Conservation (phyloP, 768 basidiomycete genomes). For the Agaricus subrufescens region DNA sequence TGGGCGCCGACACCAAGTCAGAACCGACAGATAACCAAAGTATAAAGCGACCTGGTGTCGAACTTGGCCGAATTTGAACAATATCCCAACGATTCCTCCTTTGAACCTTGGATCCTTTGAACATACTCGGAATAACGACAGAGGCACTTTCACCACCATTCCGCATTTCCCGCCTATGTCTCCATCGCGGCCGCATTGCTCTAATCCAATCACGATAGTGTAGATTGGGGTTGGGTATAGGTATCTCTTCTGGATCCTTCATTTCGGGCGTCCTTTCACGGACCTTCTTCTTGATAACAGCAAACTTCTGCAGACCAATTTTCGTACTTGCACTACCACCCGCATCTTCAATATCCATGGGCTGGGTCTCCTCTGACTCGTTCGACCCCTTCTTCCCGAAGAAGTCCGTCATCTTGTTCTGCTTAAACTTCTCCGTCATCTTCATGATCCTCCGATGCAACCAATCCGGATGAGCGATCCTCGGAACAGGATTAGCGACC, state of each 20-base stretch:
- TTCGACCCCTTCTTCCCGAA: slow-evolving; percentile 43
- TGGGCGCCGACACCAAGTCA: slow-evolving; percentile 71
- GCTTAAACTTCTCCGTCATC: slow-evolving; percentile 93
- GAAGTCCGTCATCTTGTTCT: slow-evolving; percentile 96
- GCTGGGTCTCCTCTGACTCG: slow-evolving; percentile 18
- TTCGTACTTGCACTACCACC: slow-evolving; percentile 33
- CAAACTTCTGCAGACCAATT: slow-evolving; percentile 27
- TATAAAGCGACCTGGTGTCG: slow-evolving; percentile 74
- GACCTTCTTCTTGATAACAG: slow-evolving; percentile 11
- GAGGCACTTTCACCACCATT: slow-evolving; percentile 33
- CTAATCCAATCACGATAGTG: slow-evolving; percentile 78
- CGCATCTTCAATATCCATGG: slow-evolving; percentile 62
- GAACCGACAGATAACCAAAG: slow-evolving; percentile 85
- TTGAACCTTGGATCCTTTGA: slow-evolving; percentile 54
- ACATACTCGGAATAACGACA: slow-evolving; percentile 64
- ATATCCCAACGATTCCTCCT: slow-evolving; percentile 84
- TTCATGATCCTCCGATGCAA: slow-evolving; percentile 86
- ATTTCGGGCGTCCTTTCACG: slow-evolving; percentile 40
- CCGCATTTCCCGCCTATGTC: slow-evolving; percentile 45
- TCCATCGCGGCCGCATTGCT: slow-evolving; percentile 78
- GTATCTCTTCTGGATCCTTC: slow-evolving; percentile 29
- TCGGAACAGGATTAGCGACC: slow-evolving; percentile 92
- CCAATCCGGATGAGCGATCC: slow-evolving; percentile 97
- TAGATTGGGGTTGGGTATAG: slow-evolving; percentile 56
- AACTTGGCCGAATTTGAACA: slow-evolving; percentile 80